These are phyloP conservation scores for Entomortierella beljakovae DNA, from an alignment of 192 early-diverging fungal species.

Conservation along the genomic window DNA sequence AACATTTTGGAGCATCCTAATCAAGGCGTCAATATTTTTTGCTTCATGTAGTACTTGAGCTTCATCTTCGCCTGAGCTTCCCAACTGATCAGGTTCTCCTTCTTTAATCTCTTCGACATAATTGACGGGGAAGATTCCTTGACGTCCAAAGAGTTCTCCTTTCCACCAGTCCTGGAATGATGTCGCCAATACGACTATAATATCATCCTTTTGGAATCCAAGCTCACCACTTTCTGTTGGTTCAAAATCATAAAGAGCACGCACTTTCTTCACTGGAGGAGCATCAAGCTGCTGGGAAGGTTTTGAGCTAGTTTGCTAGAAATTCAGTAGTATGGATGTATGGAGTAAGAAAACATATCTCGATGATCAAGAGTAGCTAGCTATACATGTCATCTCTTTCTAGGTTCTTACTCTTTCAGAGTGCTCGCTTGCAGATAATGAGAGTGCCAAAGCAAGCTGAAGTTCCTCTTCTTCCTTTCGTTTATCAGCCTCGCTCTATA, in stretches of 20 bases:
- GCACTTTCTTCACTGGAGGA: slow-evolving; percentile 80
- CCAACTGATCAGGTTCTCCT: slow-evolving; percentile 62
- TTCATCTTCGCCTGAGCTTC: slow-evolving; percentile 72
- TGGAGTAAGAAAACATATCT: too few species aligned
- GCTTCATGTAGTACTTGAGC: slow-evolving; percentile 76
- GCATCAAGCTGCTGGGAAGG: slow-evolving; percentile 35
- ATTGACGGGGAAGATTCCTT: slow-evolving; percentile 97
- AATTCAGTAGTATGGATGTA: not conserved
- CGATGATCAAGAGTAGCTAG: too few species aligned
- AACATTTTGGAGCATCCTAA: slow-evolving; percentile 77
- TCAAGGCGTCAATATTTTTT: slow-evolving; percentile 80
- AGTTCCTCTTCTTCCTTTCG: slow-evolving; percentile 96
- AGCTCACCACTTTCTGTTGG: slow-evolving; percentile 93
- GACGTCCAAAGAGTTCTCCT: slow-evolving; percentile 85
- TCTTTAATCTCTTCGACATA: slow-evolving; percentile 88
- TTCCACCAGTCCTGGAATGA: slow-evolving; percentile 99
- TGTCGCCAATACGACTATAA: slow-evolving; percentile 91
- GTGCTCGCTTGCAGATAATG: slow-evolving; percentile 76
- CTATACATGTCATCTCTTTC: too few species aligned
- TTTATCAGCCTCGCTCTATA: slow-evolving; percentile 77
- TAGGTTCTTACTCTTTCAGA: slow-evolving; percentile 28
- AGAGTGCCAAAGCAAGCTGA: slow-evolving; percentile 92
- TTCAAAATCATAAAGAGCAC: slow-evolving; percentile 93
- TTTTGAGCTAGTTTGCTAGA: slow-evolving; percentile 30
- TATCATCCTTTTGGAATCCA: slow-evolving; percentile 86